Evolutionary conservation across 2,329 filamentous ascomycete genomes (phyloP).

Genomic region (Diaporthe citri): DNA sequence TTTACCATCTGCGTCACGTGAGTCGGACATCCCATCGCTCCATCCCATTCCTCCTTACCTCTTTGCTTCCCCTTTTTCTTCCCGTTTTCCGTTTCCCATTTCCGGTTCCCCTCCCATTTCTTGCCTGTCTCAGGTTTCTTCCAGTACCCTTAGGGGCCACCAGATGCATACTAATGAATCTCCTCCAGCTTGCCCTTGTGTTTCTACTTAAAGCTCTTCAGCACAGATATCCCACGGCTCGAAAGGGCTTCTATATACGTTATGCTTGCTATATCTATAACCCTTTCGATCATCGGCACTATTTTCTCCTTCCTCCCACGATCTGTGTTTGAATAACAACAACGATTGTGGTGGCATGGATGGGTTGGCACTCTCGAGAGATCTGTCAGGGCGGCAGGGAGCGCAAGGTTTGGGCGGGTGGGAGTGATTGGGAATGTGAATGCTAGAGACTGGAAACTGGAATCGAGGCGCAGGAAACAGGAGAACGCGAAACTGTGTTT

Average conservation of each 20-base stretch:
- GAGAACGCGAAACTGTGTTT: background rate
- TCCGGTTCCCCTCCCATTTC: background rate
- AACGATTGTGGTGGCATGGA: background rate
- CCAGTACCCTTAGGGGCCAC: background rate
- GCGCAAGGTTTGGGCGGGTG: background rate
- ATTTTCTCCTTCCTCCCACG: constrained; percentile 88
- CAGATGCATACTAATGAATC: background rate
- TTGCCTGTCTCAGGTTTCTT: background rate
- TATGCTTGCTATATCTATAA: constrained; percentile 76
- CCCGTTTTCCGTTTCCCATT: background rate
- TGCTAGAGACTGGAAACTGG: constrained; percentile 1
- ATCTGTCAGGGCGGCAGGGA: background rate
- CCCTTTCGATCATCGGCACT: constrained; percentile 82
- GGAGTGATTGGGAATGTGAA: background rate
- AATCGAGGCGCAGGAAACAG: background rate
- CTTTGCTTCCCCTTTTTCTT: background rate
- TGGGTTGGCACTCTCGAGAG: background rate
- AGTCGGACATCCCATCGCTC: constrained; percentile 44
- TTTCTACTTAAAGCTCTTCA: constrained; percentile 93
- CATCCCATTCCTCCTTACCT: background rate
- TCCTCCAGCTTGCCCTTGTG: constrained; percentile 74
- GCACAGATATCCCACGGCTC: constrained; percentile 71
- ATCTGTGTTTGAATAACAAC: background rate
- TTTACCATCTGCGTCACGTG: constrained; percentile 92
- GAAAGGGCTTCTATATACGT: constrained; percentile 78